Evolutionary conservation across 2,329 filamentous ascomycete species (phyloP).

Genomic region (Phaeosphaeria sp.): DNA sequence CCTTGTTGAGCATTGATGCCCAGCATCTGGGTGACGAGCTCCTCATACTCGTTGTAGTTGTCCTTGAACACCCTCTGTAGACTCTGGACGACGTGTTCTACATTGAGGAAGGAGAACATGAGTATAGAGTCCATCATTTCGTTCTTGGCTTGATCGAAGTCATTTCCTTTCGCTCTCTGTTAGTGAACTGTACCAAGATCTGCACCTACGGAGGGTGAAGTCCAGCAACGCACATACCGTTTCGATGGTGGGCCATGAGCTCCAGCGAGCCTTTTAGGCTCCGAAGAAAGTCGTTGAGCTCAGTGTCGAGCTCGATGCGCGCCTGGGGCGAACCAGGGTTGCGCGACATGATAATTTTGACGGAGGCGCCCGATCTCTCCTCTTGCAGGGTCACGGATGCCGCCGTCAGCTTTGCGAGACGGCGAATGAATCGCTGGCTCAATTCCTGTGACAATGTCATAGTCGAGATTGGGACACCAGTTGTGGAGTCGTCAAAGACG

Average conservation of each 20-base stretch:
- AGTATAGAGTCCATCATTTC: constrained; percentile 6
- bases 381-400: not conserved
- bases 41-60: not conserved
- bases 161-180: not conserved
- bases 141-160: not conserved
- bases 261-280: not conserved
- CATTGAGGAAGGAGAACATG: not conserved
- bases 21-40: constrained; percentile 7
- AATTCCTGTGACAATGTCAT: not conserved
- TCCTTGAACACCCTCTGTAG: not conserved
- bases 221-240: not conserved
- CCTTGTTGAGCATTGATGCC: not conserved
- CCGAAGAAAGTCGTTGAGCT: not conserved
- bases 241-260: not conserved
- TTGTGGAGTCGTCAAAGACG: constrained; percentile 2
- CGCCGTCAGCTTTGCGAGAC: not conserved
- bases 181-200: not conserved
- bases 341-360: not conserved
- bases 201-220: too few species aligned
- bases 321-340: not conserved
- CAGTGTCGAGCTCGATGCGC: not conserved
- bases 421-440: not conserved
- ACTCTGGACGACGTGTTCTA: not conserved
- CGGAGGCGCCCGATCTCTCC: not conserved
- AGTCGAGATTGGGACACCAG: not conserved